Evolutionary conservation across 441 rosid species (phyloP).

Genomic region (Rhodomyrtus psidioides): DNA sequence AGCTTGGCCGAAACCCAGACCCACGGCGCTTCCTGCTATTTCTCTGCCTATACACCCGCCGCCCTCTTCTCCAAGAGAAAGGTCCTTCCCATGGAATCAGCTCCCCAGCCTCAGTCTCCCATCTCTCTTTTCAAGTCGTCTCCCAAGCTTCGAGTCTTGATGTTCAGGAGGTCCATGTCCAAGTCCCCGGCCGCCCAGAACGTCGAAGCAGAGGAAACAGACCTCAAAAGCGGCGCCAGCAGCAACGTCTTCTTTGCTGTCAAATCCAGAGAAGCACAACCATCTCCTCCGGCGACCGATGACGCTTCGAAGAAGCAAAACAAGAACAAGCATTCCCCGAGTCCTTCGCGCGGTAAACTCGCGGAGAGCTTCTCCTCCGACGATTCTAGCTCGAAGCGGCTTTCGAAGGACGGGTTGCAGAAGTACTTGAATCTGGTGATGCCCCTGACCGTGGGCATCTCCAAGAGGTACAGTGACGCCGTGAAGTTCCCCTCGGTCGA

Average conservation of each 20-base stretch:
- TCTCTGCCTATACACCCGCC: not conserved
- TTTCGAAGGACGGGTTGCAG: conserved; percentile 25
- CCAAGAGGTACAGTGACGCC: conserved; percentile 13
- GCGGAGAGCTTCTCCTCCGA: conserved; percentile 12
- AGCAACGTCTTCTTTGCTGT: conserved; percentile 17
- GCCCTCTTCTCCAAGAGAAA: conserved; percentile 42
- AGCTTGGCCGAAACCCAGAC: not conserved
- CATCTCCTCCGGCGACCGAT: conserved; percentile 6
- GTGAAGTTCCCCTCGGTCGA: conserved; percentile 5
- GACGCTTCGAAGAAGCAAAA: conserved; percentile 2
- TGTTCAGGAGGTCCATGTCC: conserved; percentile 27
- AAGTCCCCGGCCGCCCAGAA: conserved; percentile 10
- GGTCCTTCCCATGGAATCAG: conserved; percentile 55
- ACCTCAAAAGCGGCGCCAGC: not conserved
- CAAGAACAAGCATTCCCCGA: not conserved
- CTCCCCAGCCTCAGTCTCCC: conserved; percentile 39
- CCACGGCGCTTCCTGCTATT: not conserved
- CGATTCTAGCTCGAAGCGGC: conserved; percentile 15
- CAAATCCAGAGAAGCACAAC: conserved; percentile 12
- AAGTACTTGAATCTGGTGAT: conserved; percentile 43
- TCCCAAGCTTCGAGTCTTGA: conserved; percentile 31
- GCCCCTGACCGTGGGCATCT: conserved; percentile 30
- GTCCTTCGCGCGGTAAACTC: not conserved
- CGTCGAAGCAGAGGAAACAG: conserved; percentile 11
- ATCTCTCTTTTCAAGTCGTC: conserved; percentile 31